A percentile compares a stretch with the other conserved stretches of the same genome.
These are phyloP conservation scores for Colletotrichum tropicale DNA, from an alignment of 2,329 filamentous ascomycete species.

Conservation along the genomic window DNA sequence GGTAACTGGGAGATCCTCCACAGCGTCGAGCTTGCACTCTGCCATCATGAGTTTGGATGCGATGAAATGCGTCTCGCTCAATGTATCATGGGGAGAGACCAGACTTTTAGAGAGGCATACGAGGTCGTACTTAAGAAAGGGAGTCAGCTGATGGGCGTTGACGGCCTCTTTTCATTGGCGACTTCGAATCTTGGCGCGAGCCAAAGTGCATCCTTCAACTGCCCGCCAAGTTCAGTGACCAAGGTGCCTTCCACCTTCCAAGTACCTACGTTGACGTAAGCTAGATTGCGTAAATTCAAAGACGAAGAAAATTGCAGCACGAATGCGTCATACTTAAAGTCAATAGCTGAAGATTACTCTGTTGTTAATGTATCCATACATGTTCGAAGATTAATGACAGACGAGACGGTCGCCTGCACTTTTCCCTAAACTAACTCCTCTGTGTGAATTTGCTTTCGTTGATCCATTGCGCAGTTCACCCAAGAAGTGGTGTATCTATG, in stretches of 20 bases:
- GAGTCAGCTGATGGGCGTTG: neutral
- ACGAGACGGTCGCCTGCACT: no score
- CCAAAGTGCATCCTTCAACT: neutral
- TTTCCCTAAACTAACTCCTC: neutral
- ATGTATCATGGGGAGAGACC: neutral
- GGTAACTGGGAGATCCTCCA: neutral
- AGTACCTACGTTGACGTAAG: no score
- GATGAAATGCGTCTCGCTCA: neutral
- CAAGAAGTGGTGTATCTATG: neutral
- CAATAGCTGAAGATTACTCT: no score
- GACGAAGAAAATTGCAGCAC: no score
- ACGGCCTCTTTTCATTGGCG: neutral
- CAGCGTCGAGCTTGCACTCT: neutral
- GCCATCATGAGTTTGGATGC: neutral
- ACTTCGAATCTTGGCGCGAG: neutral
- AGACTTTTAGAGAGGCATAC: neutral
- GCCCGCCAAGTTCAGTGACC: neutral
- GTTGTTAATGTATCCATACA: no score
- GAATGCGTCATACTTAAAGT: no score
- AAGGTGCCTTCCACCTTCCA: neutral
- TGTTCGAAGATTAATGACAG: no score
- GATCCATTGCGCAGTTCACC: neutral
- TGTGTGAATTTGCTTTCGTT: neutral
- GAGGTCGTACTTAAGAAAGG: neutral
- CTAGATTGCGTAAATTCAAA: no score